A percentile compares a stretch with the other conserved stretches of the same genome.
Conservation (phyloP, 2,329 filamentous ascomycete species). For the Alternaria arbusti region DNA sequence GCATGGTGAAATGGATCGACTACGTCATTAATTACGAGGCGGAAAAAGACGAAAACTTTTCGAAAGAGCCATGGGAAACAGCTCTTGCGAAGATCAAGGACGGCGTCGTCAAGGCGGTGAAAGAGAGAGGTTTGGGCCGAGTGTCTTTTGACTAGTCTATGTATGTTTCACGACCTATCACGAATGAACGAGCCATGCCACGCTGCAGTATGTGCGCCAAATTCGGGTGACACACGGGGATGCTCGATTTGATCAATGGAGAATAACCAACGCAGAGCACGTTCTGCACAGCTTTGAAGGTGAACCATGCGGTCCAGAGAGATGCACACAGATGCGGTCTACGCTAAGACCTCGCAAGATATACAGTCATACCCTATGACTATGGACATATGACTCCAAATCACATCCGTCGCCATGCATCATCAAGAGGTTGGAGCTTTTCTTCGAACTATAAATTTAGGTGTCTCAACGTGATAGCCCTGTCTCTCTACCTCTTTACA, state of each 20-base stretch:
- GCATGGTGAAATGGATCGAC: conserved; percentile 69
- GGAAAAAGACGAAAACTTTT: background rate
- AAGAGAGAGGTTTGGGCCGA: conserved; percentile 5
- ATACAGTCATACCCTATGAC: too few species aligned
- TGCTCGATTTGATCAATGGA: too few species aligned
- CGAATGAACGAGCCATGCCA: background rate
- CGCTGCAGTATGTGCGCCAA: background rate
- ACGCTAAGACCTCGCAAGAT: too few species aligned
- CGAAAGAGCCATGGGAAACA: background rate
- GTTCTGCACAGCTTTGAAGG: background rate
- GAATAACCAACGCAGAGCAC: background rate
- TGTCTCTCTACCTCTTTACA: too few species aligned
- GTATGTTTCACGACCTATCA: background rate
- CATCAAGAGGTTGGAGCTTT: too few species aligned
- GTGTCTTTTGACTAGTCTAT: conserved; percentile 11
- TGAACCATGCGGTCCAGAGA: background rate
- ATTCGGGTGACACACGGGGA: background rate
- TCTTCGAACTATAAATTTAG: too few species aligned
- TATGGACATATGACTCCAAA: too few species aligned
- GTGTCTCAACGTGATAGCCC: too few species aligned
- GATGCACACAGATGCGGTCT: too few species aligned
- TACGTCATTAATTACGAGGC: conserved; percentile 47
- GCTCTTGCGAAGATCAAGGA: conserved; percentile 1
- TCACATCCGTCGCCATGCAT: too few species aligned
- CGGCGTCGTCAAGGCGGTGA: conserved; percentile 2